These are phyloP conservation scores for Fusarium fracticaudum DNA, from an alignment of 2,329 filamentous ascomycete species.

Conservation along the genomic window DNA sequence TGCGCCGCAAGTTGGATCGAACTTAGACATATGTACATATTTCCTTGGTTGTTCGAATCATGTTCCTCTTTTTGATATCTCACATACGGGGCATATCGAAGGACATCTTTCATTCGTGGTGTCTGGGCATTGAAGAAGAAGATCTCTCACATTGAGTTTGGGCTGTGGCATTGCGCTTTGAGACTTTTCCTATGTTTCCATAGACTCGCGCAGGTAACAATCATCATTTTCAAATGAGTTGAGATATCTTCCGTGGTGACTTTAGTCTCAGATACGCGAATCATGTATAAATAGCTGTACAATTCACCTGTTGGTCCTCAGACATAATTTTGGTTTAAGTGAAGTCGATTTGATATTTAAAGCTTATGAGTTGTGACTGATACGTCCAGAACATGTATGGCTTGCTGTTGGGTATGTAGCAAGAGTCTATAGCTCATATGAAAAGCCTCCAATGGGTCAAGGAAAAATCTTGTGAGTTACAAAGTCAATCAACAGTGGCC, in stretches of 20 bases:
- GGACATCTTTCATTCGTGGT: constrained; percentile 39
- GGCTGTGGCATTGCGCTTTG: constrained; percentile 44
- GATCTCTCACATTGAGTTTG: constrained; percentile 36
- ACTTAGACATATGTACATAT: constrained; percentile 54
- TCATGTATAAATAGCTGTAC: constrained; percentile 42
- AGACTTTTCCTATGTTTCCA: constrained; percentile 41
- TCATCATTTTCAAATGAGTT: constrained; percentile 42
- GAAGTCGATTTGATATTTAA: not conserved
- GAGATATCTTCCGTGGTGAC: constrained; percentile 33
- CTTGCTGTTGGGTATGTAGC: not conserved
- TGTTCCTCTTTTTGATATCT: constrained; percentile 32
- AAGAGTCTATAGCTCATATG: not conserved
- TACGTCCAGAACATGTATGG: not conserved
- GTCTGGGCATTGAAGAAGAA: constrained; percentile 46
- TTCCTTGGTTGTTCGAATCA: constrained; percentile 26
- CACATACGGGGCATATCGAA: constrained; percentile 39
- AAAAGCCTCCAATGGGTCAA: no score
- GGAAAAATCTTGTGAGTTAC: not conserved
- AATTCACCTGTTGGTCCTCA: constrained; percentile 28
- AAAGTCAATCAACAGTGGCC: not conserved
- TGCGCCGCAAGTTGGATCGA: constrained; percentile 85
- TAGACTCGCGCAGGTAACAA: constrained; percentile 50
- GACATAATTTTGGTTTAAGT: not conserved
- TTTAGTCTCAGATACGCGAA: constrained; percentile 18
- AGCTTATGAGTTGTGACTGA: not conserved